Conservation (phyloP, 169 alveolate species). For the Theileria parva region DNA sequence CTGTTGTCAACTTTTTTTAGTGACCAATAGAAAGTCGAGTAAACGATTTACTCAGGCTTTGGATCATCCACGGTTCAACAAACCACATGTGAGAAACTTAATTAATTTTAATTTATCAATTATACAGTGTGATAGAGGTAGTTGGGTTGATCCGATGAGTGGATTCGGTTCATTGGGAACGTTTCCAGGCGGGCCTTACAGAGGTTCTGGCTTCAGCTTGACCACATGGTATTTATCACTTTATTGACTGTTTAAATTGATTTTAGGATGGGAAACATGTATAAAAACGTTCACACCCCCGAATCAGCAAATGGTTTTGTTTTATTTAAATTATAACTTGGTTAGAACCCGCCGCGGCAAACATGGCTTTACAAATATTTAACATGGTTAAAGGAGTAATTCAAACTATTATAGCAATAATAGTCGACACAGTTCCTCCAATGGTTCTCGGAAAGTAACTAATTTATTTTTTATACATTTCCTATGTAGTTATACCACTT, state of each 20-base stretch:
- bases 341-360: slow-evolving; percentile 75
- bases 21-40: slow-evolving; percentile 38
- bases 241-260: not conserved
- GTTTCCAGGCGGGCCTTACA: slow-evolving; percentile 68
- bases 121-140: slow-evolving; percentile 59
- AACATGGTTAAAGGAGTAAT: slow-evolving; percentile 79
- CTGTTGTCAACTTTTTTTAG: slow-evolving; percentile 11
- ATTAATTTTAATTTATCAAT: not conserved
- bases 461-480: slow-evolving; percentile 14
- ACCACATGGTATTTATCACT: slow-evolving; percentile 35
- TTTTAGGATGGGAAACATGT: slow-evolving; percentile 70
- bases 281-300: slow-evolving; percentile 57
- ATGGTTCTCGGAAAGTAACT: slow-evolving; percentile 73
- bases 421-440: slow-evolving; percentile 83
- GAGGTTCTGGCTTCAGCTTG: slow-evolving; percentile 47
- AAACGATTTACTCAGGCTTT: slow-evolving; percentile 59
- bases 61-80: slow-evolving; percentile 40
- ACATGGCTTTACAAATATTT: slow-evolving; percentile 72
- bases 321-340: not conserved
- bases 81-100: slow-evolving; percentile 56
- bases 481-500: slow-evolving; percentile 24
- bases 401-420: slow-evolving; percentile 74
- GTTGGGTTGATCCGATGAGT: slow-evolving; percentile 57
- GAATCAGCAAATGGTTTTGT: slow-evolving; percentile 63
- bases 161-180: slow-evolving; percentile 25